These are phyloP conservation scores for Geotrichum reessii DNA, from an alignment of 1,139 yeast species.

Conservation along the genomic window DNA sequence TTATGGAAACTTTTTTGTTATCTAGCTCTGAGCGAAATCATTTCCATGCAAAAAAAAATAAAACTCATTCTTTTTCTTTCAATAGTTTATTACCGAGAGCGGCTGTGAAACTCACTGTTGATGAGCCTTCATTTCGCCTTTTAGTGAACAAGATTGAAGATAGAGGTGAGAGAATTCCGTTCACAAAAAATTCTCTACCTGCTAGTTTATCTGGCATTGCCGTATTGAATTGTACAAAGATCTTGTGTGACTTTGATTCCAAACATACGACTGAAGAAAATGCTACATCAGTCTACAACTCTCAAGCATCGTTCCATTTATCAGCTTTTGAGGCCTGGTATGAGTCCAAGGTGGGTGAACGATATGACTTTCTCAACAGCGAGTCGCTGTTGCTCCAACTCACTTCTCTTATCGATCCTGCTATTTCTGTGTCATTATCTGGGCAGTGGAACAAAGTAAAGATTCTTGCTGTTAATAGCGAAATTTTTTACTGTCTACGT, in stretches of 20 bases:
- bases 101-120: constrained; percentile 33
- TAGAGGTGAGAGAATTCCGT: background rate
- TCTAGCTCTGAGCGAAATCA: background rate
- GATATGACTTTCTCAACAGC: constrained; percentile 32
- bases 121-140: constrained; percentile 38
- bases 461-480: constrained; percentile 28
- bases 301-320: constrained; percentile 28
- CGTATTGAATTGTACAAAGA: constrained; percentile 31
- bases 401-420: constrained; percentile 30
- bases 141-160: constrained; percentile 23
- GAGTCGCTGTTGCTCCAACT: constrained; percentile 30
- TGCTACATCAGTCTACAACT: constrained; percentile 27
- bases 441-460: constrained; percentile 30
- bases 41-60: background rate
- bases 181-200: constrained; percentile 5
- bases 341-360: constrained; percentile 27
- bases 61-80: constrained; percentile 18
- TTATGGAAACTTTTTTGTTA: constrained; percentile 25
- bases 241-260: constrained; percentile 33
- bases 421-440: constrained; percentile 26
- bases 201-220: constrained; percentile 26
- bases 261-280: constrained; percentile 26
- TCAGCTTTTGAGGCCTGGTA: constrained; percentile 33
- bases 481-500: constrained; percentile 29
- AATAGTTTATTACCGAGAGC: constrained; percentile 35